Evolutionary conservation across 805 yeast species (phyloP).

Genomic region (Metschnikowia santaceciliae): DNA sequence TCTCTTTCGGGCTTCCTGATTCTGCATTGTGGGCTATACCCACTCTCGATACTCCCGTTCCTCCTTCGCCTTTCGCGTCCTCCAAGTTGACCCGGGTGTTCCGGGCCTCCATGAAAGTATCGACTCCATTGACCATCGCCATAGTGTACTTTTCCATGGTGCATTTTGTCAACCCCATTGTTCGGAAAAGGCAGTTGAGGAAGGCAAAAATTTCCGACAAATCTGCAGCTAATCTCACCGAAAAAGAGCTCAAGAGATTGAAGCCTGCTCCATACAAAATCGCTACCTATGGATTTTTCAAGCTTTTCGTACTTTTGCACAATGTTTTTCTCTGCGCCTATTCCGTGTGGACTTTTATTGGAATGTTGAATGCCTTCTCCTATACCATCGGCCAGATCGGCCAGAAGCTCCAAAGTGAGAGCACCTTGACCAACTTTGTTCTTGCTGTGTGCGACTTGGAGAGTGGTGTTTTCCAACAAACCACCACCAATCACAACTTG

Average conservation of each 20-base stretch:
- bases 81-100: constrained; percentile 33
- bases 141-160: constrained; percentile 55
- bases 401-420: constrained; percentile 15
- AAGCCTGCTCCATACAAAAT: constrained; percentile 53
- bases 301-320: constrained; percentile 54
- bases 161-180: constrained; percentile 48
- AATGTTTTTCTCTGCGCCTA: constrained; percentile 60
- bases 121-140: constrained; percentile 57
- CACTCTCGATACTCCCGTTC: constrained; percentile 25
- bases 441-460: constrained; percentile 57
- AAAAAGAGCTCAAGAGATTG: constrained; percentile 30
- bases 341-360: constrained; percentile 66
- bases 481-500: constrained; percentile 32
- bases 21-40: constrained; percentile 30
- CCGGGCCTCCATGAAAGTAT: constrained; percentile 42
- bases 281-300: constrained; percentile 45
- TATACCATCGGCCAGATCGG: constrained; percentile 27
- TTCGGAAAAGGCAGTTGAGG: constrained; percentile 43
- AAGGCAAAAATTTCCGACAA: constrained; percentile 21
- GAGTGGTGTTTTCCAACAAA: constrained; percentile 51
- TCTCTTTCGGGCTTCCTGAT: constrained; percentile 33
- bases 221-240: constrained; percentile 17
- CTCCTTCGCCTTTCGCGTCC: constrained; percentile 33
- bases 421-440: constrained; percentile 47
- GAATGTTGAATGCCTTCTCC: constrained; percentile 54